Evolutionary conservation across 176 grass and related monocot genomes (phyloP).

Genomic region (Aegilops bicornis): DNA sequence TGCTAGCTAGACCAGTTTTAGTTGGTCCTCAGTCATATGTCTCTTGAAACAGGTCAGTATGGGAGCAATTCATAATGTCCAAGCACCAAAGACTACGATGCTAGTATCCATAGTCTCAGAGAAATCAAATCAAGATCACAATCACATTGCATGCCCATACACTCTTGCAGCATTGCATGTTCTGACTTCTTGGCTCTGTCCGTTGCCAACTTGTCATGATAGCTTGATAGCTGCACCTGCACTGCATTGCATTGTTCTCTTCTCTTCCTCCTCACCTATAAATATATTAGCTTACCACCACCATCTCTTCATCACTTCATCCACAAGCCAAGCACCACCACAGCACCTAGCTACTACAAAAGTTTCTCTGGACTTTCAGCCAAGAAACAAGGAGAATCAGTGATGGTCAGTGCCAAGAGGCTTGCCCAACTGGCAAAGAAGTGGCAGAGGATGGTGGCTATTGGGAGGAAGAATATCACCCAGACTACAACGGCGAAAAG

Average conservation of each 20-base stretch:
- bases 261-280: slow-evolving; percentile 9
- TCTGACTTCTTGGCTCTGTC: not conserved
- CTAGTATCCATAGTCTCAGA: not conserved
- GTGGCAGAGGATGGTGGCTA: slow-evolving; percentile 39
- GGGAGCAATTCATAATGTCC: not conserved
- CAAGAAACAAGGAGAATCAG: not conserved
- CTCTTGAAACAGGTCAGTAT: not conserved
- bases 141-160: not conserved
- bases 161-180: slow-evolving; percentile 25
- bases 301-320: no score
- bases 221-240: not conserved
- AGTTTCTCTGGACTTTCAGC: not conserved
- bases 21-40: no score
- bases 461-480: not conserved
- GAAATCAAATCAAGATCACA: not conserved
- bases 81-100: no score
- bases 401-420: slow-evolving; percentile 34
- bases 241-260: not conserved
- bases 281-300: not conserved
- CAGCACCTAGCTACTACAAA: not conserved
- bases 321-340: no score
- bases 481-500: not conserved
- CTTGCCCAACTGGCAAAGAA: slow-evolving; percentile 38
- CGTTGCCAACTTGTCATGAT: not conserved
- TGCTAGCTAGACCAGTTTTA: no score